These are phyloP conservation scores for Penicillium freii DNA, from an alignment of 2,329 filamentous ascomycete species.

Conservation along the genomic window DNA sequence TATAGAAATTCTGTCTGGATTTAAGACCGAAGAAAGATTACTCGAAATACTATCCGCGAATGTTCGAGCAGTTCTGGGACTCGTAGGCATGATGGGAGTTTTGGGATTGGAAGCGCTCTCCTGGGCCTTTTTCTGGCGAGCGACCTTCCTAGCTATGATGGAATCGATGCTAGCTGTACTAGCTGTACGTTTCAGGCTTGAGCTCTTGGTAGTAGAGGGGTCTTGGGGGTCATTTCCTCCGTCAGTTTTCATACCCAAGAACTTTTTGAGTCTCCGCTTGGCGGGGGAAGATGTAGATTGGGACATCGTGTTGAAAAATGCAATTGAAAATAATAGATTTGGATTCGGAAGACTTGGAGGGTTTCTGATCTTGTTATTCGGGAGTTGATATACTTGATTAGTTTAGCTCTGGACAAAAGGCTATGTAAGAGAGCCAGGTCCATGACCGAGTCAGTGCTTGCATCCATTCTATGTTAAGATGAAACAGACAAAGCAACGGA, in stretches of 20 bases:
- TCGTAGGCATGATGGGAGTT: too few relatives aligned
- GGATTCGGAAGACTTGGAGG: neutral
- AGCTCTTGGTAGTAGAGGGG: too few relatives aligned
- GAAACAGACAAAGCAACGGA: neutral
- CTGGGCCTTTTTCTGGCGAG: too few relatives aligned
- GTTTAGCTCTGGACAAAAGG: neutral
- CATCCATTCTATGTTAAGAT: neutral
- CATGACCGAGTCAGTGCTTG: neutral
- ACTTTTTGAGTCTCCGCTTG: neutral
- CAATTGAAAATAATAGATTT: neutral
- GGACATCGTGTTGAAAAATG: neutral
- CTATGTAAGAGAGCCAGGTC: neutral
- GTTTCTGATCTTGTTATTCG: neutral
- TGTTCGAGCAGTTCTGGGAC: fast-evolving
- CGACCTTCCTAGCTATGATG: too few relatives aligned
- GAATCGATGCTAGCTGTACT: too few relatives aligned
- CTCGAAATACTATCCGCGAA: fast-evolving
- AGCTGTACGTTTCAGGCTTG: neutral
- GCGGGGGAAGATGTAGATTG: neutral
- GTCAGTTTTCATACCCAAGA: neutral
- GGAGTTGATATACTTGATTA: neutral
- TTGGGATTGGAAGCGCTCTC: too few relatives aligned
- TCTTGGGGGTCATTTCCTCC: neutral
- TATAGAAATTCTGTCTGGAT: neutral
- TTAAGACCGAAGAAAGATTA: fast-evolving